Percentiles rank a stretch among this genome's conserved stretches.
These are phyloP conservation scores for Aspergillus nanangensis DNA, from an alignment of 495 filamentous ascomycete species.

Conservation along the genomic window DNA sequence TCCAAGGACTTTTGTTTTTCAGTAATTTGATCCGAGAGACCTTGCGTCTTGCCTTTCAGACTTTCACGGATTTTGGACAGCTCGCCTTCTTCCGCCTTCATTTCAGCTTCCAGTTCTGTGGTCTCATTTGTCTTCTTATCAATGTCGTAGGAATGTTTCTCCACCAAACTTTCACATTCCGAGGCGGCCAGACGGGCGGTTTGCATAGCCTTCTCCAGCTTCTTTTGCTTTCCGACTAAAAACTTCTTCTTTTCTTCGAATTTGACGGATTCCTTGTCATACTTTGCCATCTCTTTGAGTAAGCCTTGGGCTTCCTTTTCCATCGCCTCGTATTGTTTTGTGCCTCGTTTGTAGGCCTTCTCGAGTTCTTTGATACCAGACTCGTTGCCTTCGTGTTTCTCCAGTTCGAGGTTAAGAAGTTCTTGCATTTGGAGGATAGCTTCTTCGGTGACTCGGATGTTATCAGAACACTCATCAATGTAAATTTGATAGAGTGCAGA, in stretches of 20 bases:
- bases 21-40: slow-evolving; percentile 86
- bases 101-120: slow-evolving; percentile 62
- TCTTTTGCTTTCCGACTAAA: slow-evolving; percentile 81
- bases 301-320: slow-evolving; percentile 79
- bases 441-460: slow-evolving; percentile 84
- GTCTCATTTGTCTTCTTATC: slow-evolving; percentile 70
- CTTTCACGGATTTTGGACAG: slow-evolving; percentile 72
- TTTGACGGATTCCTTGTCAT: slow-evolving; percentile 94
- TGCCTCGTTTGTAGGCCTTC: slow-evolving; percentile 74
- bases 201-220: slow-evolving; percentile 83
- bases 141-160: slow-evolving; percentile 73
- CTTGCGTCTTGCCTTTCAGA: slow-evolving; percentile 92
- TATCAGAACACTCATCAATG: slow-evolving; percentile 79
- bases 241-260: slow-evolving; percentile 98
- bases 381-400: slow-evolving; percentile 88
- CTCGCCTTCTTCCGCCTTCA: slow-evolving; percentile 77
- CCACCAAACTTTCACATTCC: slow-evolving; percentile 71
- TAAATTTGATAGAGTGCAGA: slow-evolving; percentile 88
- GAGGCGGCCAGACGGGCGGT: slow-evolving; percentile 62
- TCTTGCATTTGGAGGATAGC: slow-evolving; percentile 86
- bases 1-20: slow-evolving; percentile 90
- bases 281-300: slow-evolving; percentile 82
- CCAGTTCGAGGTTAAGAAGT: slow-evolving; percentile 80
- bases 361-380: slow-evolving; percentile 86
- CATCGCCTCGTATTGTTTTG: slow-evolving; percentile 74